Base-by-base conservation (phyloP, 768 basidiomycete species). In the Tricholoma furcatifolium region DNA sequence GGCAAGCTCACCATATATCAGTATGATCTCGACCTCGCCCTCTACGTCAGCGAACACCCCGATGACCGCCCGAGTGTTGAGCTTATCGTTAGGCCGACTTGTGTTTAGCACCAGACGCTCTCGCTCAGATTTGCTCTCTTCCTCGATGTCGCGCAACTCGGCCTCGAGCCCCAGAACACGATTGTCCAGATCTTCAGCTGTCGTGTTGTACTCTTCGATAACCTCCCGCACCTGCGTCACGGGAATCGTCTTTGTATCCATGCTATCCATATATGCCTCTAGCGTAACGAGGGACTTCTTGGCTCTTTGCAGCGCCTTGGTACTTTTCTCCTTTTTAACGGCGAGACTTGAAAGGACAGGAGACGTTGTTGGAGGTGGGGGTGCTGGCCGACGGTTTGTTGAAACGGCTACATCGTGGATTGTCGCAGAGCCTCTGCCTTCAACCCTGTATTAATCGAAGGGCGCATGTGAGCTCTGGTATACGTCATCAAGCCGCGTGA, bases 341-440 rank as follows among this genome's bases (percentile, higher is more conserved):
- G 59, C 15, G 1, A 77, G 66, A 0, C 46, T 65, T 1, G 51
- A 36, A 10, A 74, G 61, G 3, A 50, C 56, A 0, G 66, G 59
- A 0, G 73, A 72, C 1, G 69, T 62, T 7, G 52, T 63, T 3
- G 60, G 59, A 15, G 40, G 14, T 6, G 54, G 63, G 1, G 59
- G 58, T 8, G 39, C 14, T 2, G 64, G 55, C 14, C 44, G 55
- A 10, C 64, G 51, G 14, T 58, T 50, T 1, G 36, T 47, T 2
- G 70, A 70, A 31, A 75, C 53, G 14, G 70, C 67, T 1, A 78
- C 75, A 52, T 78, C 76, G 43, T 78, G 75, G 39, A 79, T 78
- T 0, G 72, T 76, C 5, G 74, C 76, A 36, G 63, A 57, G n/a
- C 76, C 74, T 17, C 68, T 59, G 9, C 76, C 77, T 64, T 78